Conservation (phyloP, 495 filamentous ascomycete species). For the Wilcoxina mikolae region DNA sequence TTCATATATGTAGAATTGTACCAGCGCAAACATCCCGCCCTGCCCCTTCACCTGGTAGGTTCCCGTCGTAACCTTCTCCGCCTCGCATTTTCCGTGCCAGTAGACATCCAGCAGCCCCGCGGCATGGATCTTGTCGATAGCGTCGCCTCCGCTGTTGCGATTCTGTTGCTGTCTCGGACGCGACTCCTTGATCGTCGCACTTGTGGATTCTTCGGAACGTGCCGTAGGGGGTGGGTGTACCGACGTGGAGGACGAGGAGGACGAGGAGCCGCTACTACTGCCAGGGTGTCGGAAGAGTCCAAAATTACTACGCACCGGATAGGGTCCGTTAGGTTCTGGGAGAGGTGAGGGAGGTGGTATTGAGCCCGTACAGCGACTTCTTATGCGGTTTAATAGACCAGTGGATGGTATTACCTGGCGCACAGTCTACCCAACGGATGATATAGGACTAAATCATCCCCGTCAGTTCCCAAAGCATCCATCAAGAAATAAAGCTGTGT, state of each 20-base stretch:
- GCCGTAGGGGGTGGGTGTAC: slow-evolving; percentile 35
- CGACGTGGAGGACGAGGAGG: slow-evolving; percentile 33
- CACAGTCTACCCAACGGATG: slow-evolving; percentile 88
- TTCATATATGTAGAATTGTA: slow-evolving; percentile 5
- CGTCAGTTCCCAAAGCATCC: neutral
- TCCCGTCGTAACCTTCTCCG: slow-evolving; percentile 86
- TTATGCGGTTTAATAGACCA: slow-evolving; percentile 97
- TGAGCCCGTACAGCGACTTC: slow-evolving; percentile 60
- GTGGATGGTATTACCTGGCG: slow-evolving; percentile 77
- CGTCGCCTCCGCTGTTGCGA: slow-evolving; percentile 33
- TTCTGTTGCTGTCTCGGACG: slow-evolving; percentile 26
- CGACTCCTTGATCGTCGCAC: slow-evolving; percentile 28
- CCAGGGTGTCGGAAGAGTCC: slow-evolving; percentile 91
- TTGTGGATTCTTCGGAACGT: slow-evolving; percentile 25
- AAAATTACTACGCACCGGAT: slow-evolving; percentile 51
- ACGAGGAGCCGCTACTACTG: too few species aligned
- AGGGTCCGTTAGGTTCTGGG: slow-evolving; percentile 3
- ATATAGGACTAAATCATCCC: slow-evolving; percentile 65
- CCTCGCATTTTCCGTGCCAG: slow-evolving; percentile 90
- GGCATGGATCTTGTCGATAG: slow-evolving; percentile 59
- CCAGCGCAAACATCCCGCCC: slow-evolving; percentile 86
- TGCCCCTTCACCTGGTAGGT: slow-evolving; percentile 64
- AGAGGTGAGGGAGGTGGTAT: neutral
- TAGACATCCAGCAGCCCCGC: slow-evolving; percentile 75
- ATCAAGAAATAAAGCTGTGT: neutral